These are phyloP conservation scores for Apiotrichum laibachii DNA, from an alignment of 1,284 basidiomycete species.

Conservation along the genomic window DNA sequence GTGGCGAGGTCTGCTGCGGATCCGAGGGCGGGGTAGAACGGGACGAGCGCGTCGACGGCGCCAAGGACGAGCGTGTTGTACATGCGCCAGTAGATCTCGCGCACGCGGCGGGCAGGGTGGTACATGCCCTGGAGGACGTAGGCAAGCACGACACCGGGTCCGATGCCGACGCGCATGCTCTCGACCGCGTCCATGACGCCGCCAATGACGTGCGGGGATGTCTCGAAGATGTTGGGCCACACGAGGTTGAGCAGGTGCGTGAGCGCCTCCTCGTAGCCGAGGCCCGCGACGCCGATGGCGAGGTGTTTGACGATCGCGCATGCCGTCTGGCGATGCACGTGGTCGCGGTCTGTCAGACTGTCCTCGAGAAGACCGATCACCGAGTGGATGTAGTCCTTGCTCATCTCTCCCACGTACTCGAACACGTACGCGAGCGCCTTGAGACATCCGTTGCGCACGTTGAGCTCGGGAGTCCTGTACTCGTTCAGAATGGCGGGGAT, in stretches of 20 bases:
- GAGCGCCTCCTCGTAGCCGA: constrained; percentile 97
- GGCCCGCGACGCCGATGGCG: constrained; percentile 91
- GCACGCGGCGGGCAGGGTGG: constrained; percentile 93
- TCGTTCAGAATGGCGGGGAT: constrained; percentile 99
- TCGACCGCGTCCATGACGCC: constrained; percentile 96
- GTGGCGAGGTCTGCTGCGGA: constrained; percentile 77
- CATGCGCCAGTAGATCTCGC: constrained; percentile 91
- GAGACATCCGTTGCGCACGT: constrained; percentile 98
- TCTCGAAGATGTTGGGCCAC: constrained; percentile 99
- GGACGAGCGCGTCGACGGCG: constrained; percentile 83
- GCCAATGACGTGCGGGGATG: constrained; percentile 95
- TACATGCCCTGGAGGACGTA: constrained; percentile 82
- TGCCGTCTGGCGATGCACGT: constrained; percentile 96
- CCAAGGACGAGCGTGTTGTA: constrained; percentile 86
- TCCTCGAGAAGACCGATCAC: constrained; percentile 98
- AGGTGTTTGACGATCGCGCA: constrained; percentile 99
- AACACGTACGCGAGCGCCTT: constrained; percentile 98
- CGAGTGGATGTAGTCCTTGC: constrained; percentile 95
- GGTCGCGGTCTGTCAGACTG: constrained; percentile 93
- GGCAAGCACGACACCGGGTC: constrained; percentile 82
- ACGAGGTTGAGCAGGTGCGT: constrained; percentile 96
- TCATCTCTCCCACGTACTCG: constrained; percentile 99
- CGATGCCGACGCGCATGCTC: constrained; percentile 91
- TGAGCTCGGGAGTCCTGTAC: constrained; percentile 95
- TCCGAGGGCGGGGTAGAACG: constrained; percentile 87